These are phyloP conservation scores for Verticillium tricorpus DNA, from an alignment of 2,329 filamentous ascomycete genomes.

Conservation along the genomic window DNA sequence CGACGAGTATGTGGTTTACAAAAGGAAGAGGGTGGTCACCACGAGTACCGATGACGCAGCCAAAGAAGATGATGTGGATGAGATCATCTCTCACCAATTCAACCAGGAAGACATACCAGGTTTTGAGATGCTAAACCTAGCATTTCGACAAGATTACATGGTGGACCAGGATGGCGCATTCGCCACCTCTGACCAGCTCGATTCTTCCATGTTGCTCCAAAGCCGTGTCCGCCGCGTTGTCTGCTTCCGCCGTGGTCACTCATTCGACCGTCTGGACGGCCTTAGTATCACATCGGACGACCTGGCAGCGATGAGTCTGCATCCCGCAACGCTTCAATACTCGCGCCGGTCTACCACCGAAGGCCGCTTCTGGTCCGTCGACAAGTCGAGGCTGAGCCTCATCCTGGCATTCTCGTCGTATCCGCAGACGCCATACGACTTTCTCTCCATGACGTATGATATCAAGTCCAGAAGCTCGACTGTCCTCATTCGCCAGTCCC, in stretches of 20 bases:
- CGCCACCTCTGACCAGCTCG: neutral
- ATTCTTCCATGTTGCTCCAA: slow-evolving; percentile 18
- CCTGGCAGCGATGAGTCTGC: slow-evolving; percentile 28
- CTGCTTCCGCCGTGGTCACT: slow-evolving; percentile 28
- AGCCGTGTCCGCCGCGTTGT: slow-evolving; percentile 31
- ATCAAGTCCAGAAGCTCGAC: slow-evolving; percentile 32
- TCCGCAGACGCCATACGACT: slow-evolving; percentile 40
- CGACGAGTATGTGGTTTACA: slow-evolving; percentile 33
- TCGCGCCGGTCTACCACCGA: slow-evolving; percentile 32
- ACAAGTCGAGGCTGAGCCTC: slow-evolving; percentile 31
- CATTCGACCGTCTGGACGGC: slow-evolving; percentile 26
- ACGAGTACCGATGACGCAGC: slow-evolving; percentile 1
- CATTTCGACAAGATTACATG: slow-evolving; percentile 23
- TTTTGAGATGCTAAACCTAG: slow-evolving; percentile 24
- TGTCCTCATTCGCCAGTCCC: slow-evolving; percentile 37
- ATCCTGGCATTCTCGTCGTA: slow-evolving; percentile 40
- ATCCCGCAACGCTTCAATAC: slow-evolving; percentile 34
- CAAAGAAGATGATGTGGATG: slow-evolving; percentile 7
- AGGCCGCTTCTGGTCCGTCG: slow-evolving; percentile 34
- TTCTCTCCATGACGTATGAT: slow-evolving; percentile 41
- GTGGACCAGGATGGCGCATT: slow-evolving; percentile 23
- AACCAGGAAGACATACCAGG: slow-evolving; percentile 25
- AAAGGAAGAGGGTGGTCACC: slow-evolving; percentile 13
- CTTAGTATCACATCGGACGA: slow-evolving; percentile 30
- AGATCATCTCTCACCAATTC: slow-evolving; percentile 25